Percentiles rank a stretch among this genome's conserved stretches.
Evolutionary conservation across 2,329 filamentous ascomycete genomes (phyloP).

Genomic region (Cladophialophora psammophila): DNA sequence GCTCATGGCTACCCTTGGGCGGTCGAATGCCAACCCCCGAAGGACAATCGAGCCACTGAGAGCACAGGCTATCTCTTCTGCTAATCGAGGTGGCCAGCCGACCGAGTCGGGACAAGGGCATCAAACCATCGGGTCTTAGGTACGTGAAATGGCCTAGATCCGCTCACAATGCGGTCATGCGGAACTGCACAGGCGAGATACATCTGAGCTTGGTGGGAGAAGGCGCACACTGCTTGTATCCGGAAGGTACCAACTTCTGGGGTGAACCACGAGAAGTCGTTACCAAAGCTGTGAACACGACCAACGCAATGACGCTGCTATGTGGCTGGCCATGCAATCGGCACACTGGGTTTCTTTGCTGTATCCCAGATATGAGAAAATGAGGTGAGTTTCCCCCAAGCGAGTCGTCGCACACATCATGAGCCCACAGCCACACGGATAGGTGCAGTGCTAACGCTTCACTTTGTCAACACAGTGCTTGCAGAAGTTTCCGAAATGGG

Average conservation of each 20-base stretch:
- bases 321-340: slow-evolving; percentile 26
- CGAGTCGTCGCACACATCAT: slow-evolving; percentile 19
- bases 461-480: not conserved
- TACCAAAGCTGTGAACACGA: slow-evolving; percentile 24
- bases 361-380: not conserved
- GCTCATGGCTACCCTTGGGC: not conserved
- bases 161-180: slow-evolving; percentile 20
- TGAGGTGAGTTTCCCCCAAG: slow-evolving; percentile 1
- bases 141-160: not conserved
- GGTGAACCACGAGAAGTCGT: slow-evolving; percentile 7
- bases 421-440: slow-evolving; percentile 14
- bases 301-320: slow-evolving; percentile 25
- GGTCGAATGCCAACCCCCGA: slow-evolving; percentile 22
- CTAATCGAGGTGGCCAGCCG: slow-evolving; percentile 8
- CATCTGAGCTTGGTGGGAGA: slow-evolving; percentile 17
- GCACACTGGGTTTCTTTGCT: not conserved
- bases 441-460: slow-evolving; percentile 24
- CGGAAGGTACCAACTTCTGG: slow-evolving; percentile 24
- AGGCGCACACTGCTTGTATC: slow-evolving; percentile 21
- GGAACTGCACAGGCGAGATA: slow-evolving; percentile 25
- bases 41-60: slow-evolving; percentile 3
- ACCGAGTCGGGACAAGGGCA: not conserved
- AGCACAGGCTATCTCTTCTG: slow-evolving; percentile 4
- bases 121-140: not conserved
- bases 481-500: not conserved